Percentiles rank a stretch among this genome's conserved stretches.
phyloP scores from a whole-genome alignment of 176 grass and related monocot genomes.

The Lolium rigidum region DNA sequence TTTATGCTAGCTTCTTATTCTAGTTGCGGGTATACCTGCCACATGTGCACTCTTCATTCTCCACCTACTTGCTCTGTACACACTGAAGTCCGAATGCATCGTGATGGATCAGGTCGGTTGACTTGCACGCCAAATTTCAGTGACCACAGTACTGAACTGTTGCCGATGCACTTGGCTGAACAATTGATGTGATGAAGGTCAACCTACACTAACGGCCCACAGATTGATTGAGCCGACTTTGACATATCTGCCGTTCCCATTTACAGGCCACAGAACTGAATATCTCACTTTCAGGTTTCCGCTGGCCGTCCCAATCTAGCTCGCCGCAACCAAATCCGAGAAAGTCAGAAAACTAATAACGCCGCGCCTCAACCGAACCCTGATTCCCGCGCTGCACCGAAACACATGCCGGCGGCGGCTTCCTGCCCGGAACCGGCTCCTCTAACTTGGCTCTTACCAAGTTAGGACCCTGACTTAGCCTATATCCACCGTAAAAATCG shows the following conservation, averaged over 20 bases:
- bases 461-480: too few relatives aligned
- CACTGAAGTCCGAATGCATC: background rate
- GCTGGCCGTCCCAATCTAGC: background rate
- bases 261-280: background rate
- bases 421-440: too few relatives aligned
- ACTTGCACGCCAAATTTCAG: background rate
- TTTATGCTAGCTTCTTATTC: too few relatives aligned
- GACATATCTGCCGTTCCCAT: background rate
- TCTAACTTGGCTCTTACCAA: too few relatives aligned
- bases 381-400: slow-evolving; percentile 8
- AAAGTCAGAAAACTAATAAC: background rate
- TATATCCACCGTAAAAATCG: too few relatives aligned
- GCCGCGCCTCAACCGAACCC: slow-evolving; percentile 30
- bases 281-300: background rate
- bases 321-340: background rate
- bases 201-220: background rate
- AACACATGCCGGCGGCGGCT: slow-evolving; percentile 12
- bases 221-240: background rate
- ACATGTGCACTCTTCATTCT: background rate
- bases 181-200: slow-evolving; percentile 16
- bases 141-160: background rate
- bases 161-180: too few relatives aligned
- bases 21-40: background rate
- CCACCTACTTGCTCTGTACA: background rate
- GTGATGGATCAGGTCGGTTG: background rate